Base-by-base conservation (phyloP, 2,329 filamentous ascomycete genomes). In the Aureobasidium sp. region DNA sequence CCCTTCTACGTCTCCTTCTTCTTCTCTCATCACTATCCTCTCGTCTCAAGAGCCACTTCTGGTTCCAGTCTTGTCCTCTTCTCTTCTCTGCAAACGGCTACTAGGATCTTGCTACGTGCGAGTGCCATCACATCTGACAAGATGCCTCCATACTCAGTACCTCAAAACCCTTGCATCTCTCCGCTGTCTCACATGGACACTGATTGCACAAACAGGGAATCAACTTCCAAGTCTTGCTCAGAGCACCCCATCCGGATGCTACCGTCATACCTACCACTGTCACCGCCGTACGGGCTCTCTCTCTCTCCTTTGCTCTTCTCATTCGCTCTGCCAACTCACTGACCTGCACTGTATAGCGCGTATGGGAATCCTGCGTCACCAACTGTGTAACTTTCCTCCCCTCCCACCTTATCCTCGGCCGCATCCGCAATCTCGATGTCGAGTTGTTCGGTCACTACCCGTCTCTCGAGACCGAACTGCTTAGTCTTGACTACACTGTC, bases 371-470 rank as follows among this genome's bases (percentile, higher is more conserved):
- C 3, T 53, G 22, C 5, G 11, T 17, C 22, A 15, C 31, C 14
- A 29, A 34, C 14, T 27, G 41, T 17, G 22, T 39, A 41, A 27
- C 49, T 14, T 34, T 36, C 9, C 52, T 39, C 61, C 36, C 56
- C 11, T n/a, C 9, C 9, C 22, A 63, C 61, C 7, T 52, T 27
- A 12, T 53, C 49, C 34, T 61, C 15, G 41, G 61, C 53, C 51
- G 62, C 51, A 20, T 49, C 47, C 41, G 60, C 20, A 37, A 65
- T n/a, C 29, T 49, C 48, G 37, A 61, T 14, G 58, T 61, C 48
- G 58, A 61, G 20, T 22, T 61, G 12, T 61, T 61, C 27, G 25
- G 8, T 7, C 7, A 27, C 14, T 49, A 36, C 20, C 48, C 39
- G 12, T 11, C 36, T n/a, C 47, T 52, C 5, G 8, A 27, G 4